Evolutionary conservation across 164 flowering plant genomes (phyloP), one percentile per base, ranked within the genome.

Genomic region (Aristolochia californica): DNA sequence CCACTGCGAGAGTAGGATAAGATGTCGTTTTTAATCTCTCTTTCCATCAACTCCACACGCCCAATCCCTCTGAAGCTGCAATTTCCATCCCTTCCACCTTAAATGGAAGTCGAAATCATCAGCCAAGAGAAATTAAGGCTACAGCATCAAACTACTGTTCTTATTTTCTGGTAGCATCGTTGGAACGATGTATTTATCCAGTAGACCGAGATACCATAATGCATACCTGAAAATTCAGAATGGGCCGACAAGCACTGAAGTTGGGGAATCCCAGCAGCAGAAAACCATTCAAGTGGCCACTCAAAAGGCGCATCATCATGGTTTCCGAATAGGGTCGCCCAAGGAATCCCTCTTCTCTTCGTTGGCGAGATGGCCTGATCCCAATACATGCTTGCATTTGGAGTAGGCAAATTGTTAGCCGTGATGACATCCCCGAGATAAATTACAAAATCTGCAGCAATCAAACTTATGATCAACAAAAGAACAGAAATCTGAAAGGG

Each of bases 261-360:
- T 34, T 44, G 78, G 66, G 97, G 97, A 63, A 84, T 77, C 34
- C 96, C 94, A 11, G 60, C 18, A 27, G 75, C 27, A 0, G 94
- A 88, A 67, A 91, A 91, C 97, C 97, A 91, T 43, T 87, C 90
- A 17, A 74, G 34, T 20, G 95, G 97, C 95, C 97, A 87, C 68
- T 66, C 83, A 61, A 91, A 91, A 0, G 80, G 61, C 1, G 87
- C 86, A 70, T 86, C 98, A 53, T 91, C 96, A 59, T 91, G 95
- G 78, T 91, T 91, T 0, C 98, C 95, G 45, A 91, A 86, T 17
- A 86, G 59, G 26, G 66, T 78, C 7, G 91, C 91, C 83, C 84
- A 86, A 2, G 96, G 96, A 47, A 88, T 86, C 17, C 84, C 81
- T 63, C 87, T 73, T 9, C 58, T 61, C 66, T 77, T 75, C 7